A percentile compares a stretch with the other conserved stretches of the same genome.
These are phyloP conservation scores for Didymella pomorum DNA, from an alignment of 2,329 filamentous ascomycete genomes.

Conservation along the genomic window DNA sequence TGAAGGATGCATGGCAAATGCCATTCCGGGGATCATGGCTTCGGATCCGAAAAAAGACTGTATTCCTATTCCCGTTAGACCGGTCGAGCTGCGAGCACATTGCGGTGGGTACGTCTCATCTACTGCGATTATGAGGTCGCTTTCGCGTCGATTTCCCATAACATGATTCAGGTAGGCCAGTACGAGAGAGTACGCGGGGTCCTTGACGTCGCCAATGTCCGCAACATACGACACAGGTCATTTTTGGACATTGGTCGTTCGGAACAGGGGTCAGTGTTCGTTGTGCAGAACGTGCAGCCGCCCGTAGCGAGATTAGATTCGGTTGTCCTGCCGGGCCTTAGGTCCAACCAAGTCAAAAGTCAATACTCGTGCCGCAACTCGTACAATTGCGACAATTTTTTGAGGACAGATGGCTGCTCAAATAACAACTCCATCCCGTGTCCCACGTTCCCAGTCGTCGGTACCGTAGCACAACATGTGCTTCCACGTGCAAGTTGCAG, in stretches of 20 bases:
- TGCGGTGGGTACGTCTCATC: slow-evolving; percentile 8
- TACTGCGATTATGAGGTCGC: not conserved
- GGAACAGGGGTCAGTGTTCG: slow-evolving; percentile 8
- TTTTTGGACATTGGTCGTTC: slow-evolving; percentile 1
- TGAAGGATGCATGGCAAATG: not conserved
- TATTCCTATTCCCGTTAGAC: slow-evolving; percentile 1
- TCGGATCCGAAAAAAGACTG: slow-evolving; percentile 4
- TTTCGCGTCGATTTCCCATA: not conserved
- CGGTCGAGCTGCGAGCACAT: not conserved
- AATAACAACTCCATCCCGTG: not conserved
- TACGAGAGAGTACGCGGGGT: slow-evolving; percentile 4
- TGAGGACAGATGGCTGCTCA: not conserved
- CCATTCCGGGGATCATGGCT: slow-evolving; percentile 2
- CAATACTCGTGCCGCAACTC: slow-evolving; percentile 15
- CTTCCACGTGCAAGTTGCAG: slow-evolving; percentile 9
- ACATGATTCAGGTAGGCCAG: slow-evolving; percentile 10
- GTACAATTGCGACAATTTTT: slow-evolving; percentile 12
- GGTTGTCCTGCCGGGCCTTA: slow-evolving; percentile 9
- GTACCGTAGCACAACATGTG: slow-evolving; percentile 6
- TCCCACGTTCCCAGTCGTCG: slow-evolving; percentile 5
- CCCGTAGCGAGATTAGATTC: slow-evolving; percentile 19
- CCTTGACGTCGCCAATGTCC: slow-evolving; percentile 12
- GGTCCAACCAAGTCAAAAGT: slow-evolving; percentile 7
- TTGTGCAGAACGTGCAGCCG: slow-evolving; percentile 22
- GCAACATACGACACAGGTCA: slow-evolving; percentile 11